Evolutionary conservation across 805 yeast species (phyloP).

Genomic region (Metschnikowia cerradonensis): DNA sequence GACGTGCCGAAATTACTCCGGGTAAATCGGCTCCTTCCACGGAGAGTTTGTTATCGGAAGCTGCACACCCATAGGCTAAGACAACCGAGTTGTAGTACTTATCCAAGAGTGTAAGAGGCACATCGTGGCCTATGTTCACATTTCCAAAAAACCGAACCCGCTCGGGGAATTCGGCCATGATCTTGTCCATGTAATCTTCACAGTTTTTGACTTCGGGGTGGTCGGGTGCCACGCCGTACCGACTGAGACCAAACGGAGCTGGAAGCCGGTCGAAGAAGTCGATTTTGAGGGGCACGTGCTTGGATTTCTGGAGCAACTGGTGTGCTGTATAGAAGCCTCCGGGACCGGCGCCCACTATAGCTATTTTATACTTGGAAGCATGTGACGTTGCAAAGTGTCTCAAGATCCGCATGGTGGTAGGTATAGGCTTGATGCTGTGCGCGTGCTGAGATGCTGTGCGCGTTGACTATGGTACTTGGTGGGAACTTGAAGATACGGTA

Average conservation of each 20-base stretch:
- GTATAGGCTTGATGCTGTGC: not conserved
- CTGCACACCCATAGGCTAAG: conserved; percentile 76
- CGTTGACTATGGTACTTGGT: not conserved
- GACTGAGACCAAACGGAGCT: conserved; percentile 83
- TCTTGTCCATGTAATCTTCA: conserved; percentile 63
- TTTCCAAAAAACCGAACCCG: conserved; percentile 62
- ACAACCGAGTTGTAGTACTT: conserved; percentile 68
- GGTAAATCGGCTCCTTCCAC: conserved; percentile 58
- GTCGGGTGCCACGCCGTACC: conserved; percentile 99
- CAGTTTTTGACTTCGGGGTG: conserved; percentile 94
- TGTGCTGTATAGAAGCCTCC: conserved; percentile 39
- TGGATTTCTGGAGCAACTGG: conserved; percentile 41
- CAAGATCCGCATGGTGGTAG: not conserved
- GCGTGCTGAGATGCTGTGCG: not conserved
- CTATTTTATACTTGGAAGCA: conserved; percentile 39
- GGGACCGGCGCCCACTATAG: conserved; percentile 93
- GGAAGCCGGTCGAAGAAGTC: conserved; percentile 84
- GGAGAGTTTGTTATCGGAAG: conserved; percentile 48
- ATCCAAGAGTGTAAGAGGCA: conserved; percentile 47
- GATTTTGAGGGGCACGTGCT: conserved; percentile 35
- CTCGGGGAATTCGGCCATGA: conserved; percentile 26
- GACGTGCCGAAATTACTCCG: conserved; percentile 76
- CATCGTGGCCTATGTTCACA: conserved; percentile 59
- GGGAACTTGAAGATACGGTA: not conserved
- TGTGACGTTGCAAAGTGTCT: conserved; percentile 6